phyloP scores from a whole-genome alignment of 306 rosid genomes.

The Alnus rubra region DNA sequence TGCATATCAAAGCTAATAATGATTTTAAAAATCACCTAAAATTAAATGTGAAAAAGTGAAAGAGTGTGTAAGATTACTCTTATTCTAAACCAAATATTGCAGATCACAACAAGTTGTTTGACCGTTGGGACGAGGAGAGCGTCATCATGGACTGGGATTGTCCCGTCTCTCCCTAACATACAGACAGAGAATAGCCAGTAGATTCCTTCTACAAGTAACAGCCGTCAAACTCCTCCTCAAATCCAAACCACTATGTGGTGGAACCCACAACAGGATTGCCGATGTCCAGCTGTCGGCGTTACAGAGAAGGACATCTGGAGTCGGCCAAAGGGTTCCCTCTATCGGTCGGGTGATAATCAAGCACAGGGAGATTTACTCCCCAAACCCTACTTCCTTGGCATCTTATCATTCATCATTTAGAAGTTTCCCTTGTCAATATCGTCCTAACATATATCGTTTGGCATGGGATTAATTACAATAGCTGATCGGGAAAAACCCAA shows the following conservation, averaged over 20 bases:
- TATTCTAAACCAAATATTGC: no score
- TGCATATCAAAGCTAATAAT: no score
- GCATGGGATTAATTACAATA: neutral
- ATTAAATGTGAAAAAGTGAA: no score
- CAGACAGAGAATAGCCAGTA: slow-evolving; percentile 21
- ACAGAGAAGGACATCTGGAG: slow-evolving; percentile 18
- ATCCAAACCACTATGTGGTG: neutral
- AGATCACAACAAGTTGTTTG: neutral
- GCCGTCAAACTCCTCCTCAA: slow-evolving; percentile 27
- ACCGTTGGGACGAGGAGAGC: neutral
- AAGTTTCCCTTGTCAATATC: slow-evolving; percentile 39
- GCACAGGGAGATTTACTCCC: neutral
- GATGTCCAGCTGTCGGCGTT: slow-evolving; percentile 27
- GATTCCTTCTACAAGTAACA: slow-evolving; percentile 31
- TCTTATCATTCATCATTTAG: slow-evolving; percentile 13
- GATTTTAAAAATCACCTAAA: no score
- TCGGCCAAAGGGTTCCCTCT: slow-evolving; percentile 14
- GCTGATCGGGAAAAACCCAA: neutral
- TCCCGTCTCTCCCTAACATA: slow-evolving; percentile 4
- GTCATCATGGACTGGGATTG: slow-evolving; percentile 7
- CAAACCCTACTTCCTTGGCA: slow-evolving; percentile 20
- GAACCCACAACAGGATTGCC: neutral
- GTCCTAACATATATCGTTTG: slow-evolving; percentile 4
- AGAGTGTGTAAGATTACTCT: no score
- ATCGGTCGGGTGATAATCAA: slow-evolving; percentile 22